Percentiles rank a stretch among this genome's conserved stretches.
Conservation (phyloP, 2,329 filamentous ascomycete species). For the Parastagonospora avenae region DNA sequence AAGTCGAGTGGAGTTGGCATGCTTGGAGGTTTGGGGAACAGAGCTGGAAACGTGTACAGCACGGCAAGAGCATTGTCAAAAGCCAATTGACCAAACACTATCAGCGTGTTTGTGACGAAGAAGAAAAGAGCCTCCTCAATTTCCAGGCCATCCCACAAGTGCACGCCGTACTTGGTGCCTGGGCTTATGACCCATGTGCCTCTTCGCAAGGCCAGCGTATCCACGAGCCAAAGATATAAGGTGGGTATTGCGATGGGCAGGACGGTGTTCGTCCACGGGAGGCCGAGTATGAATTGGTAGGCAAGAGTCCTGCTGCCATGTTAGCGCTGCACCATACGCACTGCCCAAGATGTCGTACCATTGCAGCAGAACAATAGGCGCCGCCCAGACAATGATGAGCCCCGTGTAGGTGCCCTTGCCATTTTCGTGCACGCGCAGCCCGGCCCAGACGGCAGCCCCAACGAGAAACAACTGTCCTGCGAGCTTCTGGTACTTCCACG, state of each 20-base stretch:
- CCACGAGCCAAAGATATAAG: conserved; percentile 73
- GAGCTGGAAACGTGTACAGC: conserved; percentile 64
- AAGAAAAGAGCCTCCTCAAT: conserved; percentile 79
- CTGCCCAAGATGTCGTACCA: conserved; percentile 52
- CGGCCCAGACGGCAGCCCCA: conserved; percentile 52
- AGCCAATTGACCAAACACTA: conserved; percentile 71
- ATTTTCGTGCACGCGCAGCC: conserved; percentile 52
- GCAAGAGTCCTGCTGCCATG: conserved; percentile 57
- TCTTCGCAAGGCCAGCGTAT: conserved; percentile 68
- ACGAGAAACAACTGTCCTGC: conserved; percentile 59
- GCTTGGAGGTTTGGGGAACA: conserved; percentile 59
- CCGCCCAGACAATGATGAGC: conserved; percentile 71
- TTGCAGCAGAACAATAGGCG: conserved; percentile 67
- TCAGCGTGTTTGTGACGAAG: conserved; percentile 69
- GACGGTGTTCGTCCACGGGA: conserved; percentile 64
- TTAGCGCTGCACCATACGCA: conserved; percentile 3
- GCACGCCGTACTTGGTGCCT: conserved; percentile 68
- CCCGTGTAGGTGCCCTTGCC: conserved; percentile 68
- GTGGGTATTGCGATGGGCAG: conserved; percentile 68
- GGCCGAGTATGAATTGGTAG: conserved; percentile 65
- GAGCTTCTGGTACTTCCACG: conserved; percentile 47
- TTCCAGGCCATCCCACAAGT: conserved; percentile 69
- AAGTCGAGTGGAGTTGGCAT: conserved; percentile 58
- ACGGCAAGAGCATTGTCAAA: conserved; percentile 73
- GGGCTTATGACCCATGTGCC: conserved; percentile 75